Evolutionary conservation across 129 eudicot genomes (phyloP).

Genomic region (Cynara cardunculus): DNA sequence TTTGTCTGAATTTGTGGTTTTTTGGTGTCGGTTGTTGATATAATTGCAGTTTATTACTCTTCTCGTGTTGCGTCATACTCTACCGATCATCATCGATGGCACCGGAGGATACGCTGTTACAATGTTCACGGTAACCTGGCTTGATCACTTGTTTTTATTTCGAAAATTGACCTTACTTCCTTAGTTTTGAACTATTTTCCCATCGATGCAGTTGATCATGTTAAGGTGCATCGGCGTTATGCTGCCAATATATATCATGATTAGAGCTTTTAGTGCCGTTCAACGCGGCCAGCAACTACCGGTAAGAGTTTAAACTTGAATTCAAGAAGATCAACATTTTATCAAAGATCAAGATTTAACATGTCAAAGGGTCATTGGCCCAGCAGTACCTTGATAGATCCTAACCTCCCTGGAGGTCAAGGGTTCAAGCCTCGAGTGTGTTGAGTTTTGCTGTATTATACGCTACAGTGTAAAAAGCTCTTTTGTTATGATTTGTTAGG

Average conservation of each 20-base stretch:
- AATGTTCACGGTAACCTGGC: slow-evolving; percentile 48
- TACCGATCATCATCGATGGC: slow-evolving; percentile 59
- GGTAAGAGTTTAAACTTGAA: slow-evolving; percentile 28
- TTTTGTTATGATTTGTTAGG: slow-evolving; percentile 23
- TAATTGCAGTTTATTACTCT: slow-evolving; percentile 55
- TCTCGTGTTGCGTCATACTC: slow-evolving; percentile 70
- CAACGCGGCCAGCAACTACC: slow-evolving; percentile 49
- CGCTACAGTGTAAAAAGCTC: neutral
- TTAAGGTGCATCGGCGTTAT: slow-evolving; percentile 56
- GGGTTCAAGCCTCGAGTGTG: neutral
- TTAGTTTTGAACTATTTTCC: neutral
- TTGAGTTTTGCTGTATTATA: neutral
- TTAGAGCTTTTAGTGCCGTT: slow-evolving; percentile 52
- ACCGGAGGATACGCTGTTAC: slow-evolving; percentile 54
- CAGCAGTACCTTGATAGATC: neutral
- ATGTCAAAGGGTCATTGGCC: neutral
- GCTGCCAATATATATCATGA: slow-evolving; percentile 52
- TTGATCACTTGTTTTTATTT: neutral
- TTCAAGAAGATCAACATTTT: neutral
- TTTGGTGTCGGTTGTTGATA: neutral
- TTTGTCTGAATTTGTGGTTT: neutral
- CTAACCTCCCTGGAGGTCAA: too few relatives aligned
- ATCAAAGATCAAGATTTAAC: neutral
- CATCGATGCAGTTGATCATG: slow-evolving; percentile 49
- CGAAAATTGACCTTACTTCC: neutral